Evolutionary conservation across 768 basidiomycete genomes (phyloP), one percentile per base, ranked within the genome.

Genomic region (Lactarius tabidus): DNA sequence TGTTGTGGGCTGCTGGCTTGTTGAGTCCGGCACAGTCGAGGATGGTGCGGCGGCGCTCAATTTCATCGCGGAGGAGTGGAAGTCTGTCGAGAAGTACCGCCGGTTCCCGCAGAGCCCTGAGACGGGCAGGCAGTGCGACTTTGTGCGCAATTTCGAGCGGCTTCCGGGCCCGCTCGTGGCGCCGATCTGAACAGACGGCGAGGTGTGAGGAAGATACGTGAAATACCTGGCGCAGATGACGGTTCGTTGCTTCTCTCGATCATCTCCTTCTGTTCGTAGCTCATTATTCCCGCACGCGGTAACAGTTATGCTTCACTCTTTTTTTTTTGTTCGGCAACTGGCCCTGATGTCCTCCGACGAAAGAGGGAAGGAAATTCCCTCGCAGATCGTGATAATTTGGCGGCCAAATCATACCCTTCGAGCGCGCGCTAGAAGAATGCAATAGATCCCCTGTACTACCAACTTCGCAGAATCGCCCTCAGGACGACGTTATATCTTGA

Each of bases 111-210:
- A 87, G 72, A 88, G 87, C 71, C 90, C 90, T 18, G 90, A 91
- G 77, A 91, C 90, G 2, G 89, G 90, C 20, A 80, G 86, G 1
- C 90, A 91, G 74, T 86, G 85, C 72, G 87, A 91, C 70, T 91
- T 85, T 71, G 90, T 91, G 26, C 80, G 78, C 71, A 83, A 81
- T 70, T 90, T 88, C 70, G 68, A 68, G 39, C 66, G 65, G 12
- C 23, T 58, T 43, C 51, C 29, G 17, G 39, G 65, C 4, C 6
- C 61, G 2, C 26, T 58, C 26, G 39, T 62, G 23, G 31, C 35
- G 26, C 38, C 65, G 6, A 12, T 62, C 10, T 58, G 56, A 57
- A 26, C 45, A 10, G n/a, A 23, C 45, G 23, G 38, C 9, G 38
- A 33, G 38, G 38, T 14, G 38, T 15, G 38, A 5, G 39, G n/a